Evolutionary conservation across 1,284 basidiomycete genomes (phyloP), one percentile per base, ranked within the genome.

Genomic region (Ustilago crameri): DNA sequence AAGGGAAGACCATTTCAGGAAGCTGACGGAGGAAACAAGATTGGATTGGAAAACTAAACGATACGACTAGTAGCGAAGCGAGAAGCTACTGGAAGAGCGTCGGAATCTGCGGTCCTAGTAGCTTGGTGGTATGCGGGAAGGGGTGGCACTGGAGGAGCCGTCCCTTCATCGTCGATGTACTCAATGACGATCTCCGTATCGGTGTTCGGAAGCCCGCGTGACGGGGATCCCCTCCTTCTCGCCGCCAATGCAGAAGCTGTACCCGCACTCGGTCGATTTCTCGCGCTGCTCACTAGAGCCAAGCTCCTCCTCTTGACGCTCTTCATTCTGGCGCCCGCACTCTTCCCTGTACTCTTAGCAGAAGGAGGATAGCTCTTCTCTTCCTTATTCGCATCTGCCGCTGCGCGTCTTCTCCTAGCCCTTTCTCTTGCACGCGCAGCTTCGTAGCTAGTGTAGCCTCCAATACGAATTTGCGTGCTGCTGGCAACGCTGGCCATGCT

Each of bases 101-200:
- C 50, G 9, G 24, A 37, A 2, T 62, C 51, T 2, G n/a, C 34
- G 3, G 42, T 15, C 9, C 38, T 43, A 5, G 49, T 40, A 17
- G 59, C 58, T 38, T 61, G 62, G 24, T 71, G 68, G 27, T 71
- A 71, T 2, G 62, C 68, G 5, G 68, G 68, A 14, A 71, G 44
- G 0, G 68, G 68, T 3, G 68, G 68, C 3, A 65, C 51, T 3
- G 62, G 68, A 2, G 68, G 68, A 5, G 54, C 62, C 1, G 43
- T 51, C 0, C 32, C 32, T 3, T 42, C 40, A 20, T 71, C 68
- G 18, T 65, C 45, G 14, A 65, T 49, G 22, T 71, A 71, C 40
- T 53, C 53, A 2, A 60, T 58, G 23, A 44, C 30, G 15, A 62
- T 37, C 5, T 63, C 48, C 0, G 26, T 42, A 0, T 65, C 51